phyloP scores from a whole-genome alignment of 306 rosid genomes.

The Citrullus colocynthis region DNA sequence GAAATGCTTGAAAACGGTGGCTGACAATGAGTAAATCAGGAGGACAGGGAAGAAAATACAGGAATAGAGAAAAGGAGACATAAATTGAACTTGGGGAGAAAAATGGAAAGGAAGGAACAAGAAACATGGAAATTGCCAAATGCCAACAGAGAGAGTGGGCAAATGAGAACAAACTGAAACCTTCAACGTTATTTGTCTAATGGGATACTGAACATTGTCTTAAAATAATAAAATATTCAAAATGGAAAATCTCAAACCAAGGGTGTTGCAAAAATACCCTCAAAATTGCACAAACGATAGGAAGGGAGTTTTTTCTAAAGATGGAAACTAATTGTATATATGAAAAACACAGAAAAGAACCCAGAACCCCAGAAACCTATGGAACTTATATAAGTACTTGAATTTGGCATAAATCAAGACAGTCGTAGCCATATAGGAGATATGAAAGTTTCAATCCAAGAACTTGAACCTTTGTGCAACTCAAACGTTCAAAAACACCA shows the following conservation, averaged over 20 bases:
- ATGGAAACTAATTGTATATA: neutral
- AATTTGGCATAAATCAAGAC: neutral
- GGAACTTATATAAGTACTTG: neutral
- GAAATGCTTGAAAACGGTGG: neutral
- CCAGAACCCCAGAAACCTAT: neutral
- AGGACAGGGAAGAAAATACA: neutral
- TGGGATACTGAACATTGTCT: neutral
- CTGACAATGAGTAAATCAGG: neutral
- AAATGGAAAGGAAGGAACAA: neutral
- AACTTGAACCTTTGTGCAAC: neutral
- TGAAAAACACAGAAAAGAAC: neutral
- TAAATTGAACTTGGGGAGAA: neutral
- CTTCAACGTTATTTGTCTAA: neutral
- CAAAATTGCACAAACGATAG: neutral
- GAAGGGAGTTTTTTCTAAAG: neutral
- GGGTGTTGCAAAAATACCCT: neutral
- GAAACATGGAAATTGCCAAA: neutral
- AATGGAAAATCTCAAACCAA: neutral
- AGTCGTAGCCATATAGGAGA: neutral
- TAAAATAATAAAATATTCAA: neutral
- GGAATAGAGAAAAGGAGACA: neutral
- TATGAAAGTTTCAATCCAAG: neutral
- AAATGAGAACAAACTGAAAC: neutral
- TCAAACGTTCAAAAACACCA: neutral
- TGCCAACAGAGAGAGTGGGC: neutral